Base-by-base conservation (phyloP, 306 rosid species). In the Calophaca sinica region DNA sequence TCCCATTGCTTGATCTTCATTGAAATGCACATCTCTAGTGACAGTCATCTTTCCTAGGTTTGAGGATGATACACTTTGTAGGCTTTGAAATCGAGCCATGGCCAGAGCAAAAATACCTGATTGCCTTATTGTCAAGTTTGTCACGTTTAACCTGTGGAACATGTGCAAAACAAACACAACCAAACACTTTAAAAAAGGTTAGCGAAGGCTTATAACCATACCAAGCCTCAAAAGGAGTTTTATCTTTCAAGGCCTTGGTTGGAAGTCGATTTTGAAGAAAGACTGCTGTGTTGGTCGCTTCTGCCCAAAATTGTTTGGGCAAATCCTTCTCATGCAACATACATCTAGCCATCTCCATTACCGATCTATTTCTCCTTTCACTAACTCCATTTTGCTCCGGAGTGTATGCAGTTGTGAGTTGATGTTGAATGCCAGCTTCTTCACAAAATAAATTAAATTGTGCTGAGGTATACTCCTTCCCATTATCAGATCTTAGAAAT, bases 171-270 rank as follows among this genome's bases (percentile, higher is more conserved):
- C 2, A 44, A 44, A 7, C 48, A 44, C 48, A 44, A 44, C 48
- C 10, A 7, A 44, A 44, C 48, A 44, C 57, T 51, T 51, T 14
- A 51, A 14, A 20, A 51, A 14, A 51, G 2, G 29, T 51, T 51
- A 13, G 57, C 13, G 57, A 51, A 5, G 57, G 26, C 57, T 53
- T 53, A 52, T 14, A 53, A 3, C 31, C 31, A 53, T 15, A 53
- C 59, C 59, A 53, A 53, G 59, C 59, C 9, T 53, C 59, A 53
- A 53, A 53, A 2, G 31, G 59, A 53, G 59, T 53, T 53, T 50
- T 50, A 50, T 50, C 55, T 6, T 50, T 12, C 6, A 50, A 13
- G 20, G 6, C 2, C 6, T 50, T 52, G 31, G 31, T 15, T 52
- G 59, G 59, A 52, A 52, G 59, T 7, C 32, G 31, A 52, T 52